Conservation (phyloP, 139 green algal genomes). For the Coccomyxa sp. region DNA sequence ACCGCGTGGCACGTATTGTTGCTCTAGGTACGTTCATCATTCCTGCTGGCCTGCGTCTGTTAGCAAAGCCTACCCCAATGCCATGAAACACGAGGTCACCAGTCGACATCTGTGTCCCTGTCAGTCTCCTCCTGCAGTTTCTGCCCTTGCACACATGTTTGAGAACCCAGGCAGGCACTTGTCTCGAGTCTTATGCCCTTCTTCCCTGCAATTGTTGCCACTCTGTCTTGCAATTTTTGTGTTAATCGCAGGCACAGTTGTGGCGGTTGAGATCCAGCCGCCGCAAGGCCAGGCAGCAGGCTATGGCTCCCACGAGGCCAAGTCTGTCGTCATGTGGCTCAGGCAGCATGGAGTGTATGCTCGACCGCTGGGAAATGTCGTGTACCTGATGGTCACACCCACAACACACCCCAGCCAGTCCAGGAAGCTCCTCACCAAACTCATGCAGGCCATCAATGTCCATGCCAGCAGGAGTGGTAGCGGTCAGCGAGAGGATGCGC, state of each 20-base stretch:
- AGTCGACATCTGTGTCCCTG: too few species aligned
- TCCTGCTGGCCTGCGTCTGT: background rate
- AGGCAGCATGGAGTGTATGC: constrained; percentile 60
- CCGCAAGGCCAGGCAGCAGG: constrained; percentile 17
- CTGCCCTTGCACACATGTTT: background rate
- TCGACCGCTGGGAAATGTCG: constrained; percentile 82
- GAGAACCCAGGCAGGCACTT: too few species aligned
- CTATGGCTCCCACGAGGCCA: constrained; percentile 46
- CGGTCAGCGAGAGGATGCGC: too few species aligned
- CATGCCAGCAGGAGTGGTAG: too few species aligned
- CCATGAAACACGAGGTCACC: too few species aligned
- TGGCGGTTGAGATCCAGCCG: constrained; percentile 73
- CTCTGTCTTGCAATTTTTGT: too few species aligned
- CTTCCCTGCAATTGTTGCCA: too few species aligned
- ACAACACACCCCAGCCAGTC: constrained; percentile 35
- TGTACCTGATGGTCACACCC: constrained; percentile 90
- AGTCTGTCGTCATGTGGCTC: constrained; percentile 41
- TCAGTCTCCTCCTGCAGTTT: background rate
- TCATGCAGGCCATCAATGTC: too few species aligned
- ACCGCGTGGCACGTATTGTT: constrained; percentile 48
- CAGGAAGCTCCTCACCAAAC: background rate
- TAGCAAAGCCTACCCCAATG: background rate
- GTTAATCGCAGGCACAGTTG: constrained; percentile 61
- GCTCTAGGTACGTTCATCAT: constrained; percentile 36
- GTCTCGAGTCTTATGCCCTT: too few species aligned